Base-by-base conservation (phyloP, 805 yeast species). In the Novakomyces olei region DNA sequence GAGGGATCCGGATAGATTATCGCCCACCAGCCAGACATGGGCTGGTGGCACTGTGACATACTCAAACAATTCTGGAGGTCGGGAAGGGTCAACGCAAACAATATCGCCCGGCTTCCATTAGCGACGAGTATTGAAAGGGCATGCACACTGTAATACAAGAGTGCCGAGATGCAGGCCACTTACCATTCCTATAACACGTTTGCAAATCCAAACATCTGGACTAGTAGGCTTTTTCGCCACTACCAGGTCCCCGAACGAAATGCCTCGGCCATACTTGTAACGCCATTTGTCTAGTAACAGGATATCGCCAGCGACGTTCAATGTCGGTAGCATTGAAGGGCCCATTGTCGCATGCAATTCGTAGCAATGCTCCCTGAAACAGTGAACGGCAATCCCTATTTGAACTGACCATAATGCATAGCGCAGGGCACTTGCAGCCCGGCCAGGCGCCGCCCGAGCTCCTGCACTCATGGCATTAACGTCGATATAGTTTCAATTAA, bases 1-100 rank as follows among this genome's bases (percentile, higher is more conserved):
- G 30, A 83, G 56, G 15, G 93, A 78, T 41, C 73, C 80, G 18
- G 79, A 65, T 36, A 85, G 53, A 47, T 88, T 88, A 47, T 88
- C 99, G 2, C 99, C 99, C 0, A 95, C 80, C 3, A 83, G 73
- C 96, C 96, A 88, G 30, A 79, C 77, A 52, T 88, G 98, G 2
- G 98, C 98, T 41, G 72, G 68, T 1, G 98, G 98, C 0, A 88
- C 83, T 35, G 57, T 60, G 5, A 85, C 70, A n/a, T n/a, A n/a
- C n/a, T n/a, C n/a, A n/a, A n/a, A n/a, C 49, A 60, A 79, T 36
- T 67, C 64, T 12, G 34, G 36, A 6, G 38, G n/a, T 7, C 32
- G 27, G 9, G 32, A 7, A 3, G 32, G 19, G 29, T 30, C 35
- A 14, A 28, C 35, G 5, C 34, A 34, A 14, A 44, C 44, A 5